Evolutionary conservation across 163 green algal species (phyloP).

Genomic region (Smithsoniella earleae): DNA sequence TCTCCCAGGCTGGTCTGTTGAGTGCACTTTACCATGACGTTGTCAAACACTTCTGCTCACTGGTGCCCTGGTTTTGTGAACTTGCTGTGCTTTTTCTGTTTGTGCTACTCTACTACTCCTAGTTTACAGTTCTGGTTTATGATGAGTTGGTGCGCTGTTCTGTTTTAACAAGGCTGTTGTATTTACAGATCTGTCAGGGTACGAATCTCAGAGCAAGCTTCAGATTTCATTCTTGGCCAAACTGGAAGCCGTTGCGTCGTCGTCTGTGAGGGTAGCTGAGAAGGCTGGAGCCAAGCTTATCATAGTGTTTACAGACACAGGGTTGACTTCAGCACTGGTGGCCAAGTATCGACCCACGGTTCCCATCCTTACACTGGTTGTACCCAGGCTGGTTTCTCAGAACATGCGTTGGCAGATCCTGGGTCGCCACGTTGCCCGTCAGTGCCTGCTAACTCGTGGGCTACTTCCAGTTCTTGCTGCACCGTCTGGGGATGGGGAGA

Average conservation of each 20-base stretch:
- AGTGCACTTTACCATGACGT: no score
- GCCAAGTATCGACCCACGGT: constrained; percentile 84
- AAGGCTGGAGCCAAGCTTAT: constrained; percentile 60
- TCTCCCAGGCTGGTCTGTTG: no score
- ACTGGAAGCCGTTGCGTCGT: constrained; percentile 76
- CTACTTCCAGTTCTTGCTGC: constrained; percentile 77
- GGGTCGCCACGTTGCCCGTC: constrained; percentile 48
- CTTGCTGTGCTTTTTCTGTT: no score
- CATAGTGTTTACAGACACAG: constrained; percentile 68
- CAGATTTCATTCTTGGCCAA: constrained; percentile 54
- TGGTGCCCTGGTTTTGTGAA: no score
- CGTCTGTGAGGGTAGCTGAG: constrained; percentile 59
- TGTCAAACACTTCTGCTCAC: no score
- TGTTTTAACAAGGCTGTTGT: neutral
- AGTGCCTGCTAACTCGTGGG: constrained; percentile 63
- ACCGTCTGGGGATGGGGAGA: constrained; percentile 55
- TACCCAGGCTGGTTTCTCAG: constrained; percentile 58
- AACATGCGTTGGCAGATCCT: constrained; percentile 34
- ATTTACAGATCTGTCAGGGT: neutral
- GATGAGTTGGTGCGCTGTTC: neutral
- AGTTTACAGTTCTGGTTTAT: no score
- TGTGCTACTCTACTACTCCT: no score
- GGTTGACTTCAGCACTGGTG: constrained; percentile 64
- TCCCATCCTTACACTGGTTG: constrained; percentile 73
- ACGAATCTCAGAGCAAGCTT: neutral